phyloP scores from a whole-genome alignment of 257 asterid genomes.

The Nicotiana otophora region DNA sequence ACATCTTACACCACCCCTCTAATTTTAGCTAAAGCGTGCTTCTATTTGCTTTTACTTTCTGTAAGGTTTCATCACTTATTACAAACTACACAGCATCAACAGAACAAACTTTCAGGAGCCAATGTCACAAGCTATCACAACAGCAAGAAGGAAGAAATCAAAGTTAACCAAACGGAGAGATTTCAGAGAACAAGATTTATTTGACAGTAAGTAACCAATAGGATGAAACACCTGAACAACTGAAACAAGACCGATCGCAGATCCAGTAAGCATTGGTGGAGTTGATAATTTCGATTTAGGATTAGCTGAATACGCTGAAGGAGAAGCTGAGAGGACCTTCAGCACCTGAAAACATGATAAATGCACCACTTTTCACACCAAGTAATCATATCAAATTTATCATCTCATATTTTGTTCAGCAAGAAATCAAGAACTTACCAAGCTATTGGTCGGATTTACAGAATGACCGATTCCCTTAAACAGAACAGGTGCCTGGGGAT shows the following conservation, averaged over 20 bases:
- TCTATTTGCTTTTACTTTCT: neutral
- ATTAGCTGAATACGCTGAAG: conserved; percentile 80
- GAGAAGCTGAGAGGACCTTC: conserved; percentile 79
- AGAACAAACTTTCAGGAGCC: neutral
- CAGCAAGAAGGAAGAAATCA: neutral
- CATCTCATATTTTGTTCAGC: neutral
- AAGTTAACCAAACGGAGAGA: neutral
- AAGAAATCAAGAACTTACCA: conserved; percentile 41
- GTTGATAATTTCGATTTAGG: conserved; percentile 58
- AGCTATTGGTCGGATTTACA: conserved; percentile 60
- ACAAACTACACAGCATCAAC: neutral
- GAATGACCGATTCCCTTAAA: conserved; percentile 85
- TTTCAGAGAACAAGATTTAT: neutral
- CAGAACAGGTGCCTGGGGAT: conserved; percentile 66
- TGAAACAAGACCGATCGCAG: conserved; percentile 72
- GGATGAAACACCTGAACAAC: conserved; percentile 57
- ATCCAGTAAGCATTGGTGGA: conserved; percentile 72
- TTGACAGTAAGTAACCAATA: neutral
- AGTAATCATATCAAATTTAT: neutral
- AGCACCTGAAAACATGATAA: conserved; percentile 35
- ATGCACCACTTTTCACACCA: conserved; percentile 1
- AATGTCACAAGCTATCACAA: neutral
- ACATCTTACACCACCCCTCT: too few relatives aligned
- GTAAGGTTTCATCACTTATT: neutral
- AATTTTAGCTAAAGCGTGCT: neutral